These are phyloP conservation scores for Musa itinerans DNA, from an alignment of 176 grass and related monocot genomes.

Conservation along the genomic window DNA sequence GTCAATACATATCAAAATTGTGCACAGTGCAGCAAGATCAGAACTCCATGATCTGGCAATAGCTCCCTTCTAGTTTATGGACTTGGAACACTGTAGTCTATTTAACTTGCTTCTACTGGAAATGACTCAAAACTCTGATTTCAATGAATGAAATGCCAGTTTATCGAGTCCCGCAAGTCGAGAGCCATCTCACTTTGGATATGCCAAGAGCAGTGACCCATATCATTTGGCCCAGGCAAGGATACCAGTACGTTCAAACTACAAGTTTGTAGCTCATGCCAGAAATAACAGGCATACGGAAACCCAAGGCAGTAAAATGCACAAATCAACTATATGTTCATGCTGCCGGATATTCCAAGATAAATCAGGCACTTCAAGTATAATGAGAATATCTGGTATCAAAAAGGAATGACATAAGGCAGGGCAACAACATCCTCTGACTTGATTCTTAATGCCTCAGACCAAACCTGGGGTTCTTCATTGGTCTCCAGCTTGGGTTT, in stretches of 20 bases:
- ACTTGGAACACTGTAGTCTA: not conserved
- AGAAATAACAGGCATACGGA: not conserved
- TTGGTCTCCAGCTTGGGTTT: not conserved
- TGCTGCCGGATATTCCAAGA: constrained; percentile 1
- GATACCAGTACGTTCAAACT: not conserved
- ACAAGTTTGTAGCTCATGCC: not conserved
- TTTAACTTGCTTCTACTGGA: not conserved
- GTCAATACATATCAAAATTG: constrained; percentile 14
- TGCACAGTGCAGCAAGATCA: not conserved
- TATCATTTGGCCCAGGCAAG: not conserved
- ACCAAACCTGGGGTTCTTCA: constrained; percentile 30
- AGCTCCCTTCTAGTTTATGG: not conserved
- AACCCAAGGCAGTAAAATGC: not conserved
- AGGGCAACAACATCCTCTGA: constrained; percentile 30
- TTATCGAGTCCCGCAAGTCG: not conserved
- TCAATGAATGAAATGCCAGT: not conserved
- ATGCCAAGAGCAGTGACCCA: not conserved
- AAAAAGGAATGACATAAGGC: constrained; percentile 51
- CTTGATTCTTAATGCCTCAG: constrained; percentile 30
- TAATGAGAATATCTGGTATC: constrained; percentile 7
- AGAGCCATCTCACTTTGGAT: not conserved
- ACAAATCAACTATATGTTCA: constrained; percentile 1
- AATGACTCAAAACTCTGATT: not conserved
- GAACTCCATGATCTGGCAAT: not conserved
- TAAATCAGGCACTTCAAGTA: not conserved